Conservation (phyloP, 805 yeast species). For the Zygosaccharomyces gambellarensis region DNA sequence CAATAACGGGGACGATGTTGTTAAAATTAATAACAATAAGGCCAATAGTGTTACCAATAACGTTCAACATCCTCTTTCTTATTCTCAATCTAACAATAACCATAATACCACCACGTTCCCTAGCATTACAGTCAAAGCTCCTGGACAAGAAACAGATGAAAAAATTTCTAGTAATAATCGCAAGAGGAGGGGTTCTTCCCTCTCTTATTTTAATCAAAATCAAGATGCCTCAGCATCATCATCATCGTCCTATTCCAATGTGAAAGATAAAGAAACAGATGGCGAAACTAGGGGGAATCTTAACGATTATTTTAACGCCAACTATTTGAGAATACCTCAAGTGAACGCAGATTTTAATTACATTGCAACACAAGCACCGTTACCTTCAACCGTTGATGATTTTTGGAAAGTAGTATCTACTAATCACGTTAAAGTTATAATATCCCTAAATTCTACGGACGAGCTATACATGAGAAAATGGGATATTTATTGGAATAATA, state of each 20-base stretch:
- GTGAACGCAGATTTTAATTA: slow-evolving; percentile 42
- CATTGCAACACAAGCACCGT: slow-evolving; percentile 91
- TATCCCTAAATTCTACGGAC: slow-evolving; percentile 69
- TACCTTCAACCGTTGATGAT: slow-evolving; percentile 69
- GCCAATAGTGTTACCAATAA: not conserved
- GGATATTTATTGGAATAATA: slow-evolving; percentile 73
- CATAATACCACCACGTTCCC: not conserved
- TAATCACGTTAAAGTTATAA: slow-evolving; percentile 59
- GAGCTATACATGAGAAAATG: slow-evolving; percentile 79
- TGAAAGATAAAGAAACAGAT: slow-evolving; percentile 1
- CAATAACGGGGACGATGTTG: not conserved
- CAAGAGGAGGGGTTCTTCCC: slow-evolving; percentile 11
- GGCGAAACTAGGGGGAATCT: slow-evolving; percentile 15
- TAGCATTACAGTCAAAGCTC: slow-evolving; percentile 1
- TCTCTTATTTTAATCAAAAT: slow-evolving; percentile 8
- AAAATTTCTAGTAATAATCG: slow-evolving; percentile 4
- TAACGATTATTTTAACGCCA: slow-evolving; percentile 79
- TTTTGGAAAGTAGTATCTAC: slow-evolving; percentile 82
- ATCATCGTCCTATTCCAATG: not conserved
- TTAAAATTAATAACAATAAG: not conserved
- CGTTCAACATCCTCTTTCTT: slow-evolving; percentile 12
- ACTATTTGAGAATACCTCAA: slow-evolving; percentile 49
- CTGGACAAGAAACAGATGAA: not conserved
- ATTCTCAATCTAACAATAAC: slow-evolving; percentile 26
- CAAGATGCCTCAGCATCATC: not conserved